Evolutionary conservation across 2,329 filamentous ascomycete species (phyloP).

Genomic region (Cylindrodendrum hubeiense): DNA sequence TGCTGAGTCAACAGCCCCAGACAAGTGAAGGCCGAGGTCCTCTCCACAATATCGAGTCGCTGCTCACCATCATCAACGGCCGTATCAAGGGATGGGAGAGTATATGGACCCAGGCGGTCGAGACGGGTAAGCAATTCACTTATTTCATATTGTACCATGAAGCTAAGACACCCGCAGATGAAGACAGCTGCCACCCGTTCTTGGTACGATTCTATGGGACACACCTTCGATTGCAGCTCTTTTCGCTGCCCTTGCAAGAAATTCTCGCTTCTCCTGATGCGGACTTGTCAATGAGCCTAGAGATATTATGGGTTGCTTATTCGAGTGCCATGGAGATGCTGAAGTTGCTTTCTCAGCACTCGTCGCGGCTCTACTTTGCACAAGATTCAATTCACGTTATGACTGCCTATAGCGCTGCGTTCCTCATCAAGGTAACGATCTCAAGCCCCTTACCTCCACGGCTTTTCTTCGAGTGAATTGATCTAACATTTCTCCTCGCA

Average conservation of each 20-base stretch:
- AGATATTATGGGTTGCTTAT: slow-evolving; percentile 49
- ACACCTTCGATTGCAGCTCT: slow-evolving; percentile 52
- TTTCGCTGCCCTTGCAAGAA: slow-evolving; percentile 51
- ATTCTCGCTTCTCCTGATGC: slow-evolving; percentile 40
- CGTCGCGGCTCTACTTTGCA: slow-evolving; percentile 52
- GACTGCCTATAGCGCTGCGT: slow-evolving; percentile 56
- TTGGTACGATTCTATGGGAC: slow-evolving; percentile 54
- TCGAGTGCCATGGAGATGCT: slow-evolving; percentile 48
- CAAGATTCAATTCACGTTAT: slow-evolving; percentile 58
- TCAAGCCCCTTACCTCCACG: not conserved
- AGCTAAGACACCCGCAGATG: not conserved
- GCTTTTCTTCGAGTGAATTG: not conserved
- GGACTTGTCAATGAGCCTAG: slow-evolving; percentile 41
- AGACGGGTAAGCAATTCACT: not conserved
- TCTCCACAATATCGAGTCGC: slow-evolving; percentile 38
- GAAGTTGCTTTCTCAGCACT: slow-evolving; percentile 45
- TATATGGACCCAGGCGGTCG: slow-evolving; percentile 33
- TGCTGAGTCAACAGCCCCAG: slow-evolving; percentile 9
- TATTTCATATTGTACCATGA: too few relatives aligned
- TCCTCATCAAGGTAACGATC: slow-evolving; percentile 51
- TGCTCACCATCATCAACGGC: slow-evolving; percentile 38
- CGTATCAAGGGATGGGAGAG: slow-evolving; percentile 42
- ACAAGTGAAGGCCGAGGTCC: slow-evolving; percentile 12
- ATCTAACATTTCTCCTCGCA: not conserved
- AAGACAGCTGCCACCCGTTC: slow-evolving; percentile 49